Evolutionary conservation across 768 basidiomycete species (phyloP).

Genomic region (Tricholoma terreum): DNA sequence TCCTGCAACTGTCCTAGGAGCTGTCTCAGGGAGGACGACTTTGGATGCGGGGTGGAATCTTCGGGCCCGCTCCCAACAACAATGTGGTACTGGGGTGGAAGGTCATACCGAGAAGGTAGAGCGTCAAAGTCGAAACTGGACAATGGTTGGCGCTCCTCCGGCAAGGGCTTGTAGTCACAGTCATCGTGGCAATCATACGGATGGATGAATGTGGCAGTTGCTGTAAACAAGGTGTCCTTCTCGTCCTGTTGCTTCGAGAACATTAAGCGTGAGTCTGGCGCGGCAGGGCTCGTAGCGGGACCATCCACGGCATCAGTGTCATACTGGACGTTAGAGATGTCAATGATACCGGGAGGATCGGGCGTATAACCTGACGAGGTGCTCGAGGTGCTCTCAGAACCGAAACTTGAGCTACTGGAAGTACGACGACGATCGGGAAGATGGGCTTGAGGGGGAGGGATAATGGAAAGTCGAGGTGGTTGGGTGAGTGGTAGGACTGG

Average conservation of each 20-base stretch:
- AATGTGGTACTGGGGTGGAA: conserved; percentile 6
- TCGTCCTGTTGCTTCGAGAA: conserved; percentile 14
- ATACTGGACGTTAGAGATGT: conserved; percentile 41
- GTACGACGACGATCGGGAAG: conserved; percentile 18
- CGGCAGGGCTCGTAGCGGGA: conserved; percentile 27
- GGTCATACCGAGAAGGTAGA: conserved; percentile 34
- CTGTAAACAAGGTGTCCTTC: conserved; percentile 22
- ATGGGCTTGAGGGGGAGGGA: conserved; percentile 29
- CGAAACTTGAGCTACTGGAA: conserved; percentile 17
- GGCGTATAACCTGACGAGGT: conserved; percentile 19
- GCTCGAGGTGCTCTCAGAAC: conserved; percentile 22
- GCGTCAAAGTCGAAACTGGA: conserved; percentile 50
- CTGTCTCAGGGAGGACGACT: conserved; percentile 22
- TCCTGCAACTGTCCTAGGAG: conserved; percentile 43
- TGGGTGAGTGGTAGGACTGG: conserved; percentile 15
- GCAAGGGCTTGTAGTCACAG: conserved; percentile 26
- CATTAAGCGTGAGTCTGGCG: conserved; percentile 15
- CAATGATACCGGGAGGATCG: conserved; percentile 26
- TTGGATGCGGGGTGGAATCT: conserved; percentile 12
- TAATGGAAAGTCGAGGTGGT: conserved; percentile 20
- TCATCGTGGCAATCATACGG: conserved; percentile 35
- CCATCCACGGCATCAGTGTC: conserved; percentile 36
- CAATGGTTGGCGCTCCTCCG: conserved; percentile 38
- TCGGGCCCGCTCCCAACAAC: conserved; percentile 20
- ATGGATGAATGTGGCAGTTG: conserved; percentile 50